Evolutionary conservation across 2,329 filamentous ascomycete species (phyloP), one percentile per base, ranked within the genome.

Genomic region (Cordyceps fumosorosea): DNA sequence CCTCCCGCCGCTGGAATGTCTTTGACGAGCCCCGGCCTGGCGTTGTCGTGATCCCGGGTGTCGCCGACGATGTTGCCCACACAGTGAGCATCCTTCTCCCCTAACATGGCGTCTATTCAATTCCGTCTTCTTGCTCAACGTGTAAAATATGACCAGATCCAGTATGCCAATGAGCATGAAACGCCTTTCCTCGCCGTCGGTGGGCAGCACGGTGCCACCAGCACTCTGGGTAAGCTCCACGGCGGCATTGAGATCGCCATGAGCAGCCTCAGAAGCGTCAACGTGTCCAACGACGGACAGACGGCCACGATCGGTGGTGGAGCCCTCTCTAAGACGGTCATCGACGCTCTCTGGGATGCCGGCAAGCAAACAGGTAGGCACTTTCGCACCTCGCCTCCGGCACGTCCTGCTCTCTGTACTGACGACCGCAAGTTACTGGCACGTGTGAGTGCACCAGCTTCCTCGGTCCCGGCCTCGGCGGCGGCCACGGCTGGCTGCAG

Each of bases 401-500:
- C 20, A 26, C 61, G 26, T 64, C 57, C 18, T 62, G 3, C 2
- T 11, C 14, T 59, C 56, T 7, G 62, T 48, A 14, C 80, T 54
- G 29, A 37, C 11, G 34, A 37, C 11, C 12, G 5, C 34, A 37
- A 72, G 79, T 80, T 1, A 80, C 78, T 11, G 80, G 80, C 44
- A 77, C 75, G 10, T 85, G 82, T 66, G 81, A 83, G 69, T 84
- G 81, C 64, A 78, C 80, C 58, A 77, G 80, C 58, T 67, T 74
- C 29, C 65, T 81, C 3, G 81, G 78, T 0, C 81, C 81, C 0
- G 81, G 74, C 0, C 77, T 87, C 0, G 84, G 84, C 3, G 84
- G 84, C 60, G 83, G 84, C 4, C 79, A 84, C 68, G 83, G 84
- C 37, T 77, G 76, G 72, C 76, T 83, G 5, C 79, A 84, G 67